Conservation (phyloP, 2,329 filamentous ascomycete genomes). For the Colletotrichum costaricense region DNA sequence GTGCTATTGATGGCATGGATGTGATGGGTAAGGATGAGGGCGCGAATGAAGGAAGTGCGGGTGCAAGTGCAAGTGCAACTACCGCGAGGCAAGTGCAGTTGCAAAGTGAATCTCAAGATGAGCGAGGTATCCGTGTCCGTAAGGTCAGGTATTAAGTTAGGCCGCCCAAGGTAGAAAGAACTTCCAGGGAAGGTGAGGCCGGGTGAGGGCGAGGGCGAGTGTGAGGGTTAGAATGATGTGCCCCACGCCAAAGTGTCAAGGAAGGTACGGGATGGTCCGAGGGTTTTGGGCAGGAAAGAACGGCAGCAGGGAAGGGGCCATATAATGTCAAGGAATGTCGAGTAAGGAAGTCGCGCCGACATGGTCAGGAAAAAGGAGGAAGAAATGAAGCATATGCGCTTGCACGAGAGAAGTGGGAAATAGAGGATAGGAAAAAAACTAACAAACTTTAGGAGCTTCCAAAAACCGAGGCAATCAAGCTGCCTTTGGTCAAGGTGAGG, state of each 20-base stretch:
- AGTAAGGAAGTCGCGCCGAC: background rate
- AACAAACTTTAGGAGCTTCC: background rate
- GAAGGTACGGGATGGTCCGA: background rate
- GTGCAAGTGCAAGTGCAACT: background rate
- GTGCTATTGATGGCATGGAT: background rate
- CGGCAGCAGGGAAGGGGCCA: background rate
- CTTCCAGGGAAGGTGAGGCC: background rate
- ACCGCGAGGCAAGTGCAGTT: background rate
- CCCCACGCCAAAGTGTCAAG: slow-evolving; percentile 1
- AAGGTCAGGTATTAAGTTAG: too few species aligned
- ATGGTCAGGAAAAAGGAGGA: background rate
- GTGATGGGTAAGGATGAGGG: background rate
- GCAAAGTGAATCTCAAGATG: background rate
- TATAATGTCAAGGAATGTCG: background rate
- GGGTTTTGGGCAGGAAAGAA: background rate
- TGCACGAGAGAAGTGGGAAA: background rate
- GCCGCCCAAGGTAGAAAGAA: background rate
- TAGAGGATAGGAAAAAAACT: background rate
- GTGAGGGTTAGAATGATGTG: background rate
- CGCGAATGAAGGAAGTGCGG: background rate
- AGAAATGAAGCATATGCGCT: background rate
- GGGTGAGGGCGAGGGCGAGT: background rate
- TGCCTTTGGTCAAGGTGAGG: background rate
- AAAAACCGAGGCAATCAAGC: background rate
- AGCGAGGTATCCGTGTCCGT: background rate